phyloP scores from a whole-genome alignment of 2,329 filamentous ascomycete genomes.

The Ophiocordyceps camponoti-leonardi region DNA sequence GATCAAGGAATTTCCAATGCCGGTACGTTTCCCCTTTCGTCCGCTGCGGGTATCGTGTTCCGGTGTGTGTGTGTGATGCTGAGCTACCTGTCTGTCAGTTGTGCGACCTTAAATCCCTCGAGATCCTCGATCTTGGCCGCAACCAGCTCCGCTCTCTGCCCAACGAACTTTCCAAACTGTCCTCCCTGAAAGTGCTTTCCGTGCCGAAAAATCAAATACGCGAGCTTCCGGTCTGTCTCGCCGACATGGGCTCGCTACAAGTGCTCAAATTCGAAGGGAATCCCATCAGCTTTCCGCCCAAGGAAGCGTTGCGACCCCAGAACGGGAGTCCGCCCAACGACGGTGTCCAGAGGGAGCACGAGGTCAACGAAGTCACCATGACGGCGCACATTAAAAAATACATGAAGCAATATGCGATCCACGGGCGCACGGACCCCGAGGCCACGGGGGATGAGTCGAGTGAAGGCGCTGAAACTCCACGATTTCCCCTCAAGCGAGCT shows the following conservation, averaged over 20 bases:
- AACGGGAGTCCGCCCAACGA: slow-evolving; percentile 38
- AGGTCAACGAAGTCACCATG: slow-evolving; percentile 42
- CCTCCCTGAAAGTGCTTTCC: slow-evolving; percentile 76
- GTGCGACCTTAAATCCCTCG: slow-evolving; percentile 68
- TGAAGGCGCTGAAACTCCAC: slow-evolving; percentile 66
- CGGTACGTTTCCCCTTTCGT: slow-evolving; percentile 21
- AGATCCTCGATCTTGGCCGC: slow-evolving; percentile 82
- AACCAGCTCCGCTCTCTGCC: slow-evolving; percentile 71
- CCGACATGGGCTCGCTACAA: slow-evolving; percentile 78
- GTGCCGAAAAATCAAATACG: slow-evolving; percentile 77
- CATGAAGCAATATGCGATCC: slow-evolving; percentile 33
- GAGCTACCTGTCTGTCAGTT: slow-evolving; percentile 34
- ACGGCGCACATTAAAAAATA: slow-evolving; percentile 47
- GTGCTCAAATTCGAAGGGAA: slow-evolving; percentile 85
- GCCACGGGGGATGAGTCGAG: slow-evolving; percentile 44
- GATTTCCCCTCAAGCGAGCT: slow-evolving; percentile 45
- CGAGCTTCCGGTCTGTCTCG: slow-evolving; percentile 66
- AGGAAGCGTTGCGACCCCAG: slow-evolving; percentile 45
- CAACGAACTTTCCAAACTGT: slow-evolving; percentile 61
- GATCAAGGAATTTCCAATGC: slow-evolving; percentile 43
- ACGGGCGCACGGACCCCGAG: slow-evolving; percentile 35
- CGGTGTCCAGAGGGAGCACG: slow-evolving; percentile 34
- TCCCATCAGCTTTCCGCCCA: slow-evolving; percentile 63
- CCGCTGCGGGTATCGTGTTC: not conserved
- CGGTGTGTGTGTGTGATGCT: too few relatives aligned